Evolutionary conservation across 176 grass and related monocot genomes (phyloP).

Genomic region (Raddia guianensis): DNA sequence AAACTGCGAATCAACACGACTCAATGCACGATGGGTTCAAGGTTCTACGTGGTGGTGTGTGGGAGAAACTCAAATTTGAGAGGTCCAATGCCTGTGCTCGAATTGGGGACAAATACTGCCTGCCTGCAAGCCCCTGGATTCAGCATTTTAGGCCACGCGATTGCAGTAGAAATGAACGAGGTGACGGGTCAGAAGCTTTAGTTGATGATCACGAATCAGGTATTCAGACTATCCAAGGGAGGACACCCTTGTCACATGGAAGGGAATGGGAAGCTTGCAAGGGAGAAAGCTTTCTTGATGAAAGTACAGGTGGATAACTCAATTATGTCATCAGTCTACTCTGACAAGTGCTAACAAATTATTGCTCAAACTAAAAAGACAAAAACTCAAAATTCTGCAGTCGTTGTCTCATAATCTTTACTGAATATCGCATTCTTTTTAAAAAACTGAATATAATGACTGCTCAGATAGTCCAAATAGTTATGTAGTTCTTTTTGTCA

Average conservation of each 20-base stretch:
- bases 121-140: slow-evolving; percentile 68
- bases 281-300: slow-evolving; percentile 24
- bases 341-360: neutral
- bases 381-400: slow-evolving; percentile 7
- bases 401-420: neutral
- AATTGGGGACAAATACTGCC: slow-evolving; percentile 27
- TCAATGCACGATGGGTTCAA: slow-evolving; percentile 48
- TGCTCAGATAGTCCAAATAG: neutral
- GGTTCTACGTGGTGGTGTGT: slow-evolving; percentile 56
- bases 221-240: slow-evolving; percentile 41
- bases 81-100: slow-evolving; percentile 26
- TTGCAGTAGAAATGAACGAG: slow-evolving; percentile 25
- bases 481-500: neutral
- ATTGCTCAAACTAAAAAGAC: too few relatives aligned
- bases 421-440: neutral
- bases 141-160: slow-evolving; percentile 52
- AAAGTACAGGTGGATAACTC: slow-evolving; percentile 50
- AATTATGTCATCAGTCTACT: slow-evolving; percentile 21
- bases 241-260: slow-evolving; percentile 29
- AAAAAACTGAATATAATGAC: neutral
- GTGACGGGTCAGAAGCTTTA: slow-evolving; percentile 15
- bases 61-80: slow-evolving; percentile 59
- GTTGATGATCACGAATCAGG: slow-evolving; percentile 38
- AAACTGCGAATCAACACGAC: neutral
- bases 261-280: slow-evolving; percentile 43